Percentiles rank a stretch among this genome's conserved stretches.
phyloP scores from a whole-genome alignment of 139 green algal genomes.

The Mesotaenium endlicherianum region DNA sequence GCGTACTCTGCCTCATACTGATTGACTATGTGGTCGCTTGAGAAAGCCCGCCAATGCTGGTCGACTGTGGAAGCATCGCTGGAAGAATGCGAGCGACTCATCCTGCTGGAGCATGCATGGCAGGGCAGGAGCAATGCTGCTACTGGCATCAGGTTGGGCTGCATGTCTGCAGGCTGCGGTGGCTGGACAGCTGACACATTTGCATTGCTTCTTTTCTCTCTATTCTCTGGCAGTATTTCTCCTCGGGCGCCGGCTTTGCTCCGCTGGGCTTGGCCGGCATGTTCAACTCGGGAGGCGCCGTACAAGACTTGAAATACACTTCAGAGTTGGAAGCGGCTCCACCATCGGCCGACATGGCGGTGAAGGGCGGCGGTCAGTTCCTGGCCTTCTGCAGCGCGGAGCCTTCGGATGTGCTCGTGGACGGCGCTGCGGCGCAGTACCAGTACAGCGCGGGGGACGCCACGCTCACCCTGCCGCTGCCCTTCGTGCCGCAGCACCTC shows the following conservation, averaged over 20 bases:
- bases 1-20: neutral
- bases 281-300: constrained; percentile 45
- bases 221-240: constrained; percentile 20
- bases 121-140: too few species aligned
- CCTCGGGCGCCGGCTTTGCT: constrained; percentile 11
- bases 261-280: constrained; percentile 38
- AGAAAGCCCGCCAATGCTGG: neutral
- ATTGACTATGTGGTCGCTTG: neutral
- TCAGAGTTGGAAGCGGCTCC: neutral
- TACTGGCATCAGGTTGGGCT: neutral
- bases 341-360: neutral
- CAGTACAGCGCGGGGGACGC: too few species aligned
- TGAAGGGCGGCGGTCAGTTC: too few species aligned
- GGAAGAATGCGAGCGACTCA: too few species aligned
- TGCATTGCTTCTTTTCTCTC: neutral
- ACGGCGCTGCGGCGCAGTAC: neutral
- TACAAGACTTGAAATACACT: constrained; percentile 12
- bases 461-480: neutral
- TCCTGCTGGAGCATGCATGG: too few species aligned
- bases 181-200: neutral
- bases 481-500: too few species aligned
- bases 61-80: neutral
- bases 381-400: too few species aligned
- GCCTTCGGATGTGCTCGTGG: neutral
- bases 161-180: neutral